Conservation (phyloP, 192 early-diverging fungal species). For the Mortierella hygrophila region DNA sequence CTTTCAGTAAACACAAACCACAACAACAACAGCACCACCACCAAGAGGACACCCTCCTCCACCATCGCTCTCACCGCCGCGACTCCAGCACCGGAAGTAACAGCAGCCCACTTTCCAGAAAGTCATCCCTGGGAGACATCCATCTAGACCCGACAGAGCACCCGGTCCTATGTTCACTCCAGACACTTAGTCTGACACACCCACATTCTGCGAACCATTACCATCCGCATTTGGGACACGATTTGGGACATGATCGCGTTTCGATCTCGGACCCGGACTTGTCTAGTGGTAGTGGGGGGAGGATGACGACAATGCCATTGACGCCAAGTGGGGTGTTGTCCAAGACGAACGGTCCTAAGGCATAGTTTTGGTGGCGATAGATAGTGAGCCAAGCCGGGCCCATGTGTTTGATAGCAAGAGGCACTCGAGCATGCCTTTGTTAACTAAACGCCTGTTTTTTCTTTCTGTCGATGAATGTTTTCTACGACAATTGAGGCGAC, state of each 20-base stretch:
- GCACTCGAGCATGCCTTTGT: not conserved
- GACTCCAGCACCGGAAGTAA: not conserved
- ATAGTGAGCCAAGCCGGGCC: not conserved
- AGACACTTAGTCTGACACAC: constrained; percentile 39
- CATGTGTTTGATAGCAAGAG: constrained; percentile 7
- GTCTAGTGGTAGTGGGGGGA: too few species aligned
- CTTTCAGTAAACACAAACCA: not conserved
- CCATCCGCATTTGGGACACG: constrained; percentile 48
- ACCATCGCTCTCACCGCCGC: not conserved
- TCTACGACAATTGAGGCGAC: not conserved
- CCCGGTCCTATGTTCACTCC: constrained; percentile 33
- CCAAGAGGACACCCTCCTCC: not conserved
- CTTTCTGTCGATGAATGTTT: not conserved
- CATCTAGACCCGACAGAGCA: constrained; percentile 38
- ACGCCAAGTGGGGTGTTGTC: constrained; percentile 3
- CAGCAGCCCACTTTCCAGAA: not conserved
- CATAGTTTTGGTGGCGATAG: not conserved
- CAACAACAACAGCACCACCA: constrained; percentile 7
- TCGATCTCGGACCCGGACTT: not conserved
- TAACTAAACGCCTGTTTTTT: not conserved
- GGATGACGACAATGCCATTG: not conserved
- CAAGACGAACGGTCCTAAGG: not conserved
- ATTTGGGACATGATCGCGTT: constrained; percentile 41
- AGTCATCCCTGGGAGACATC: constrained; percentile 14
- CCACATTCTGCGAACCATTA: constrained; percentile 39